Evolutionary conservation across 768 basidiomycete species (phyloP).

Genomic region (Trametes gibbosa): DNA sequence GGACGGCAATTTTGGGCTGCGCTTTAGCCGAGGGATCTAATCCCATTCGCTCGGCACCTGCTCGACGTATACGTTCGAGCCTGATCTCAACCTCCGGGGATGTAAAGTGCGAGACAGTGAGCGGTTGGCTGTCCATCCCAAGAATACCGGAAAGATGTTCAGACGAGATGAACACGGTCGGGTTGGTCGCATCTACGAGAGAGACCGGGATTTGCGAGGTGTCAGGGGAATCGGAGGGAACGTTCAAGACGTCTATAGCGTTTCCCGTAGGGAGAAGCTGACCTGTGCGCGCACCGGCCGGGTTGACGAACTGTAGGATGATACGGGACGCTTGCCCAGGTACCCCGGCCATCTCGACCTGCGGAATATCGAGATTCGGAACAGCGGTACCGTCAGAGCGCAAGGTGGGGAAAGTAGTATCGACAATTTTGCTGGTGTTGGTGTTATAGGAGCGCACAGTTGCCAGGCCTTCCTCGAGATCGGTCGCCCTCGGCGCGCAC

Average conservation of each 20-base stretch:
- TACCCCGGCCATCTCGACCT: conserved; percentile 65
- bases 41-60: conserved; percentile 59
- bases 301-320: conserved; percentile 61
- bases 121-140: conserved; percentile 25
- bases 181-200: conserved; percentile 73
- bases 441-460: conserved; percentile 67
- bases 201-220: conserved; percentile 34
- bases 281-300: conserved; percentile 69
- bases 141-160: conserved; percentile 42
- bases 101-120: conserved; percentile 10
- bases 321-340: conserved; percentile 64
- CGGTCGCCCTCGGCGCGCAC: conserved; percentile 29
- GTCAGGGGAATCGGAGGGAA: conserved; percentile 10
- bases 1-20: conserved; percentile 68
- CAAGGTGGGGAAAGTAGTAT: conserved; percentile 64
- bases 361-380: conserved; percentile 44
- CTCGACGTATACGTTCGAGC: conserved; percentile 54
- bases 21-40: conserved; percentile 61
- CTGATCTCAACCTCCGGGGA: conserved; percentile 23
- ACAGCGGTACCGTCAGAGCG: conserved; percentile 13
- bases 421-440: conserved; percentile 68
- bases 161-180: conserved; percentile 59
- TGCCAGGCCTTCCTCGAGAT: conserved; percentile 20
- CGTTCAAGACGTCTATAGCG: conserved; percentile 43
- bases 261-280: conserved; percentile 62